Evolutionary conservation across 371 early-diverging fungal genomes (phyloP), one percentile per base, ranked within the genome.

Genomic region (Furculomyces boomerangus): DNA sequence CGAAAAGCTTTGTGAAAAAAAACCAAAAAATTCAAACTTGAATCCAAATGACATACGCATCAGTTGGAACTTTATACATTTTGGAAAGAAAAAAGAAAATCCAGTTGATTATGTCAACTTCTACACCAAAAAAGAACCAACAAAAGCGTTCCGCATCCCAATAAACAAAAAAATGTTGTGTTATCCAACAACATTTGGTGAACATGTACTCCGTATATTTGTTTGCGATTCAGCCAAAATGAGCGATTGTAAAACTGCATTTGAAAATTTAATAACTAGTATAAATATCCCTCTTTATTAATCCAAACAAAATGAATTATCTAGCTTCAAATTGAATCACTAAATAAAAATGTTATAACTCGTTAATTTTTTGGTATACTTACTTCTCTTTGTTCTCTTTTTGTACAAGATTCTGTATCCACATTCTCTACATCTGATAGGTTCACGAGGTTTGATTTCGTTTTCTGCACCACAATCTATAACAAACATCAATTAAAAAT

Each of bases 401-500:
- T 94, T 95, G 74, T 92, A 90, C 84, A 95, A 80, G 60, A 95
- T 89, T 64, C 95, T 75, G 74, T 91, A 86, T 24, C 95, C 94
- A 65, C 94, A 93, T 59, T 91, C 88, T 53, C 83, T 83, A 75
- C 94, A 95, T 63, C 93, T 89, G 56, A 95, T 90, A 44, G 94
- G 89, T 64, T 93, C 95, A 63, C 81, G 74, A 37, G 91, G 91
- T 66, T 88, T 90, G 60, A 94, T 79, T 48, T 84, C 83, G 72
- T 90, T 93, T 64, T 87, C 84, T 22, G 72, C 73, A 41, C 89
- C 88, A 67, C 95, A 94, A 56, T 85, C 88, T 81, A 68, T 7
- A 45, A 24, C n/a, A 39, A 10, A 39, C n/a, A 39, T 39, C n/a
- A 39, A 14, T 39, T 39, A 14, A 10, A 14, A 14, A 39, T 39